Percentiles rank a stretch among this genome's conserved stretches.
phyloP scores from a whole-genome alignment of 305 asterid species.

The Fraxinus velutina region DNA sequence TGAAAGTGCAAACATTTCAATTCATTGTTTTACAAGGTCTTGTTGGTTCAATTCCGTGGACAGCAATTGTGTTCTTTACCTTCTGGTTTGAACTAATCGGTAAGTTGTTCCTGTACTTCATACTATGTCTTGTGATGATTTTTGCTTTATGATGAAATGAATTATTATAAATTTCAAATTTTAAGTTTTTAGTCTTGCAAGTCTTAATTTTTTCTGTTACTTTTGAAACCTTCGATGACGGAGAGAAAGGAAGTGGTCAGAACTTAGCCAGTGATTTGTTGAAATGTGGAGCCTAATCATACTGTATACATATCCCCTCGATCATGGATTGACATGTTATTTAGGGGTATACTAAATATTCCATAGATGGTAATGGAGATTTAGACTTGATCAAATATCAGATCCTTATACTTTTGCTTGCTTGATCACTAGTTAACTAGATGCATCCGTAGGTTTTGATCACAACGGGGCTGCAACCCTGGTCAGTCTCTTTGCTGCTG shows the following conservation, averaged over 20 bases:
- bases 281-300: neutral
- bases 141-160: neutral
- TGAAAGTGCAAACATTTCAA: slow-evolving; percentile 80
- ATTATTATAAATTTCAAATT: neutral
- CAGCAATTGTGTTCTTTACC: slow-evolving; percentile 86
- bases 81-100: slow-evolving; percentile 90
- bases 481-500: slow-evolving; percentile 81
- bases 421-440: neutral
- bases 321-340: neutral
- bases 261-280: neutral
- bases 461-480: slow-evolving; percentile 77
- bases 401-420: neutral
- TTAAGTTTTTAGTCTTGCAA: neutral
- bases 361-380: no score
- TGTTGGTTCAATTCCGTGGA: slow-evolving; percentile 91
- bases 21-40: slow-evolving; percentile 91
- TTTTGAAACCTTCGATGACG: neutral
- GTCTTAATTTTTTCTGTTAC: neutral
- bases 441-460: slow-evolving; percentile 66
- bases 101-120: slow-evolving; percentile 27
- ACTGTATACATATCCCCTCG: neutral
- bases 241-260: neutral
- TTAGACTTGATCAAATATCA: neutral
- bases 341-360: no score
- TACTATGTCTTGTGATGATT: neutral